Base-by-base conservation (phyloP, 2,329 filamentous ascomycete genomes). In the Fusarium goolgardi region DNA sequence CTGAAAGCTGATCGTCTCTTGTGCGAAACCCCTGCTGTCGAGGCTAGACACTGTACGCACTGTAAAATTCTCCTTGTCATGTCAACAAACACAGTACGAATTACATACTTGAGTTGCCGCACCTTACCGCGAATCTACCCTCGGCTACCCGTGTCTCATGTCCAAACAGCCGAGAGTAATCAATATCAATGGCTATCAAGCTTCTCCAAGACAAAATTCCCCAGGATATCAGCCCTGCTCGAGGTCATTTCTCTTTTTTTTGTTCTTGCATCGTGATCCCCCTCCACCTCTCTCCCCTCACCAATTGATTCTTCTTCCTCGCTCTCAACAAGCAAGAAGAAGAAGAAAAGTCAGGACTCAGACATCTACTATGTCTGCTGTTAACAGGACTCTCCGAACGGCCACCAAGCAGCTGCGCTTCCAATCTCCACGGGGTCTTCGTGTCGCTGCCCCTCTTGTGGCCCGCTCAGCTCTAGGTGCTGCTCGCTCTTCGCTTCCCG, bases 351-450 rank as follows among this genome's bases (percentile, higher is more conserved):
- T 32, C 49, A 25, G 32, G 41, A n/a, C 20, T 35, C 43, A 55
- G 37, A 44, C 50, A 50, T 49, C 39, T 61, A 70, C 75, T 50
- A 87, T 87, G 85, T 86, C 85, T 78, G 82, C 82, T 76, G 81
- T 84, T 78, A 82, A 81, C 75, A 84, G 85, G 74, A 83, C 82
- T 77, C 78, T 88, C 72, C 83, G 84, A 74, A 81, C 84, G 71
- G 85, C 83, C 66, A 83, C 85, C 71, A 85, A 81, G 81, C 83
- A 84, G 73, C 77, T 86, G 77, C 83, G 83, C 73, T 77, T 83
- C 74, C 80, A 81, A 67, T 78, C 79, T 62, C 59, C 59, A 66
- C 71, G 71, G 65, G 75, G 76, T 74, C 71, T 78, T 73, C 80
- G 77, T 65, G 69, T 77, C 61, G 74, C 76, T 67, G 75, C 76